These are phyloP conservation scores for Powellomyces hirtus DNA, from an alignment of 192 early-diverging fungal genomes.

Conservation along the genomic window DNA sequence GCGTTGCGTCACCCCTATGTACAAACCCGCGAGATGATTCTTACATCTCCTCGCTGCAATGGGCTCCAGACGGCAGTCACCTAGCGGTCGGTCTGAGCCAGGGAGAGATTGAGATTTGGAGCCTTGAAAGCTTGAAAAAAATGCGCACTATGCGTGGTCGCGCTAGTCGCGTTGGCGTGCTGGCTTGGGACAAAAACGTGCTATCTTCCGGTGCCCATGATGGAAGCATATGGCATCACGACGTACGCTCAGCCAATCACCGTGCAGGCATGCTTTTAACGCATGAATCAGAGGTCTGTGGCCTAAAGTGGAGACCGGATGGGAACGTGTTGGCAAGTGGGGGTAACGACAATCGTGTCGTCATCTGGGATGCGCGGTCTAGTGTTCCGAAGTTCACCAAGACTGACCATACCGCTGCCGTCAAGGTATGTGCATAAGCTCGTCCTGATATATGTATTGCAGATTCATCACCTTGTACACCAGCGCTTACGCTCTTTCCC, in stretches of 20 bases:
- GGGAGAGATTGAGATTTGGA: slow-evolving; percentile 91
- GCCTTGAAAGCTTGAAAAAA: slow-evolving; percentile 68
- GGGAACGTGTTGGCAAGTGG: slow-evolving; percentile 51
- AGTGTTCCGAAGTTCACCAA: slow-evolving; percentile 48
- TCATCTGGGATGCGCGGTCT: slow-evolving; percentile 55
- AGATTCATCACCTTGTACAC: background rate
- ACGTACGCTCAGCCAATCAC: slow-evolving; percentile 85
- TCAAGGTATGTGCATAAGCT: slow-evolving; percentile 47
- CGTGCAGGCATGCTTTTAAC: slow-evolving; percentile 67
- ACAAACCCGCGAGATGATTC: slow-evolving; percentile 19
- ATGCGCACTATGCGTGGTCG: slow-evolving; percentile 84
- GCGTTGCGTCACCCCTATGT: slow-evolving; percentile 26
- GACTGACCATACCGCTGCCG: slow-evolving; percentile 53
- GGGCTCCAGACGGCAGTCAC: slow-evolving; percentile 45
- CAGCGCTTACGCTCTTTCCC: background rate
- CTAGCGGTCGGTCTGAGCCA: slow-evolving; percentile 67
- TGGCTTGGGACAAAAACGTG: slow-evolving; percentile 82
- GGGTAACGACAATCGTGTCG: slow-evolving; percentile 60
- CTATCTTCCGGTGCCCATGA: slow-evolving; percentile 84
- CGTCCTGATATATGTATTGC: too few species aligned
- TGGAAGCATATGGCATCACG: slow-evolving; percentile 92
- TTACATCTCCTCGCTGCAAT: slow-evolving; percentile 41
- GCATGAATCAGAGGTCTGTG: slow-evolving; percentile 67
- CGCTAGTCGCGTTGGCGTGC: slow-evolving; percentile 72
- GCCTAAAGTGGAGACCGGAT: slow-evolving; percentile 52